Base-by-base conservation (phyloP, 192 early-diverging fungal genomes). In the Coemansia sp. region DNA sequence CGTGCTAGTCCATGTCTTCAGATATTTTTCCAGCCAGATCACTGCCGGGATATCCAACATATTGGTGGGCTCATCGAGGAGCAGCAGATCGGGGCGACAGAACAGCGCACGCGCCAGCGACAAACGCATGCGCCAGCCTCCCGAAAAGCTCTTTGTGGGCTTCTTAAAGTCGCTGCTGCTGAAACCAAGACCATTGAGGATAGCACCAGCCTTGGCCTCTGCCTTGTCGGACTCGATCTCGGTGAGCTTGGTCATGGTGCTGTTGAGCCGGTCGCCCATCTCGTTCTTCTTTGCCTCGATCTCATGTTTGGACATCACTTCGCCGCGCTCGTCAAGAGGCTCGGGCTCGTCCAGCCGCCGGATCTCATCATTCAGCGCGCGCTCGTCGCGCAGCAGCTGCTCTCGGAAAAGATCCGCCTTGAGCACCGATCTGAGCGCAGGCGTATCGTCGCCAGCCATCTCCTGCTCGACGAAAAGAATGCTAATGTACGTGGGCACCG, bases 61-160 rank as follows among this genome's bases (percentile, higher is more conserved):
- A 78, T 94, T 94, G 63, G 89, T 91, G 60, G 93, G 93, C 86
- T 94, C 93, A 70, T 99, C 97, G 39, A 99, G 89, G 59, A 94
- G 82, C 61, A 94, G 83, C 69, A 93, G 68, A 79, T 93, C 92
- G 28, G 98, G 98, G 58, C 90, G 93, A 72, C 94, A 93, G 85
- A 99, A 99, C 70, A 99, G 87, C 3, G 98, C 95, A 60, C 94
- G 88, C 6, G 96, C 95, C 58, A 99, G 87, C 4, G 95, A 92
- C 49, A 99, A 87, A 68, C 98, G 87, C 98, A 99, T 99, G 67
- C 96, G 89, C 98, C 98, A 99, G 74, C 98, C 98, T 80, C 98
- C 98, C 60, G 95, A 97, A 61, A 99, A 91, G 71, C 94, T 92
- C 79, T 87, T 93, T 43, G 98, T 99, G 37, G 92, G 90, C 65